phyloP scores from a whole-genome alignment of 129 eudicot genomes.

The Dittrichia graveolens region DNA sequence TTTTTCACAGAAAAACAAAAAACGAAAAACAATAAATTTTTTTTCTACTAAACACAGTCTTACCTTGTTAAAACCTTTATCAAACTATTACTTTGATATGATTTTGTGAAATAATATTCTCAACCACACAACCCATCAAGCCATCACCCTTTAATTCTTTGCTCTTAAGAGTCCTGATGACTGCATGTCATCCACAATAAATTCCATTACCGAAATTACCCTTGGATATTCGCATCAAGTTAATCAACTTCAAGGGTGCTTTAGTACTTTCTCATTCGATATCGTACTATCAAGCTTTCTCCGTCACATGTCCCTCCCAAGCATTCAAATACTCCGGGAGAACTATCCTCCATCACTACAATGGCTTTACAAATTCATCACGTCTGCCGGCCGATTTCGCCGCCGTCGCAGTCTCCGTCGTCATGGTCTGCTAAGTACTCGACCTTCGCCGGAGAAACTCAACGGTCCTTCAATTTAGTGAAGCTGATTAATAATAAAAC shows the following conservation, averaged over 20 bases:
- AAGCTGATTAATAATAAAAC: slow-evolving; percentile 27
- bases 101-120: too few species aligned
- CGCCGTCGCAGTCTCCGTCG: slow-evolving; percentile 23
- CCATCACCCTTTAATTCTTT: too few species aligned
- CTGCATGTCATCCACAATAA: slow-evolving; percentile 18
- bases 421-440: slow-evolving; percentile 25
- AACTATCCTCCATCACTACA: slow-evolving; percentile 21
- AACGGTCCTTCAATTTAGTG: slow-evolving; percentile 1
- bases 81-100: too few species aligned
- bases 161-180: too few species aligned
- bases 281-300: slow-evolving; percentile 32
- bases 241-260: slow-evolving; percentile 22
- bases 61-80: too few species aligned
- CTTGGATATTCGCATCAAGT: slow-evolving; percentile 15
- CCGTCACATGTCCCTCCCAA: slow-evolving; percentile 20
- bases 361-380: slow-evolving; percentile 66
- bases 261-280: slow-evolving; percentile 20
- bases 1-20: too few species aligned
- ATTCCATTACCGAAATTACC: slow-evolving; percentile 28
- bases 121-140: too few species aligned
- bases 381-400: slow-evolving; percentile 36
- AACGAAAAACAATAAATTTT: too few species aligned
- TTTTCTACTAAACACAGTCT: too few species aligned
- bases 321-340: slow-evolving; percentile 14
- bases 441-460: slow-evolving; percentile 28